Evolutionary conservation across 2,329 filamentous ascomycete species (phyloP), one percentile per base, ranked within the genome.

Genomic region (Pyrenophora tritici-repentis): DNA sequence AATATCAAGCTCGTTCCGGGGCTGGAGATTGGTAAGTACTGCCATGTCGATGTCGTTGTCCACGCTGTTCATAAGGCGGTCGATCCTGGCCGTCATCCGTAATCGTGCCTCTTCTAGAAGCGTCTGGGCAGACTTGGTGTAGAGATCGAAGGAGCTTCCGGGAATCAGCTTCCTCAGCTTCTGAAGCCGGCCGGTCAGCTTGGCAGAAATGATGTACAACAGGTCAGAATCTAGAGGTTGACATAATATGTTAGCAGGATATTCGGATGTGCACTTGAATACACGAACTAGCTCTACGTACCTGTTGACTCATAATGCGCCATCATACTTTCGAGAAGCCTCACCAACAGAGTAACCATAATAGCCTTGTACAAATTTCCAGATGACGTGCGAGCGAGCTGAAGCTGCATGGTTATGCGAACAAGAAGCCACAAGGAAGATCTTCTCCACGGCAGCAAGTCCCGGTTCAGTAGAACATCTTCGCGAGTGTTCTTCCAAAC

Each of bases 391-490:
- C 63, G 59, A 6, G 41, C 10, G 35, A 69, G 63, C 2, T 55
- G 44, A 1, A 71, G 63, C 43, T 85, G 81, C 2, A 84, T 53
- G 0, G 74, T 63, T 0, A 84, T 81, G 0, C 83, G 79, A 2
- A 86, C 47, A 0, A 85, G 68, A 0, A 86, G 70, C 82, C 82
- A 86, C 0, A 80, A 50, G 0, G 82, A 72, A 10, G 82, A 84
- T 37, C 79, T 67, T 9, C 77, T 70, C 83, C 82, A 85, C 0
- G 79, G 79, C 1, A 44, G 35, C 1, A 52, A 53, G 12, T 52
- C 57, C 1, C 75, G 39, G 0, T 56, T 48, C 75, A 78, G 84
- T 8, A 81, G 48, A 1, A 84, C 75, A 12, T 86, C 82, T 33
- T 86, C 82, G 2, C 81, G 77, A 0, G 79, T 81, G 24, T 79